phyloP scores from a whole-genome alignment of 1,139 yeast species.

The Magnusiomyces fungicola region DNA sequence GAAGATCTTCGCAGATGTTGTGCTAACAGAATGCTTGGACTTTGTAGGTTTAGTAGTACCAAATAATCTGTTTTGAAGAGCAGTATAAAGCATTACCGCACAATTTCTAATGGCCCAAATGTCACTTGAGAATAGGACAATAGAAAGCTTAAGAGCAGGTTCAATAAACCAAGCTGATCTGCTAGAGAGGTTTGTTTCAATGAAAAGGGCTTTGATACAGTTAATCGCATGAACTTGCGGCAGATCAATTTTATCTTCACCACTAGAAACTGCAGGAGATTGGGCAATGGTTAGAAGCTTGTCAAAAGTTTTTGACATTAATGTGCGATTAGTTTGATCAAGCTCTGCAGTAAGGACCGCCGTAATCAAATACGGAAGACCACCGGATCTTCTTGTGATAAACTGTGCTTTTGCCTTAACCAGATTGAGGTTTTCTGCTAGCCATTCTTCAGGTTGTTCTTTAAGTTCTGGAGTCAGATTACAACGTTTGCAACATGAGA shows the following conservation, averaged over 20 bases:
- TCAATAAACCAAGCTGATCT: conserved; percentile 49
- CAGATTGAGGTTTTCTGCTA: conserved; percentile 44
- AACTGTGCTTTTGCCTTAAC: conserved; percentile 54
- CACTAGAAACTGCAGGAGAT: conserved; percentile 38
- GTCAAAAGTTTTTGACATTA: conserved; percentile 45
- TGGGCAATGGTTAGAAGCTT: conserved; percentile 47
- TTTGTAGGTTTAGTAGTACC: conserved; percentile 45
- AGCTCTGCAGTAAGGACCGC: conserved; percentile 55
- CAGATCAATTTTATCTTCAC: conserved; percentile 53
- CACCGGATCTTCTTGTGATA: conserved; percentile 87
- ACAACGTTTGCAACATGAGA: conserved; percentile 53
- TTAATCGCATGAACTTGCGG: conserved; percentile 95
- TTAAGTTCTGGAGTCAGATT: conserved; percentile 30
- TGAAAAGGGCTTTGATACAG: conserved; percentile 65
- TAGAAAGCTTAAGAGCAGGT: conserved; percentile 51
- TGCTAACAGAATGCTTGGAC: conserved; percentile 29
- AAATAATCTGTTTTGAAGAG: conserved; percentile 71
- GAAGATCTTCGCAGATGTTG: conserved; percentile 55
- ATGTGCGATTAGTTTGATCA: conserved; percentile 26
- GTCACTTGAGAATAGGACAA: conserved; percentile 53
- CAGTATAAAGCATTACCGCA: conserved; percentile 85
- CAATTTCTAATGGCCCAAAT: conserved; percentile 88
- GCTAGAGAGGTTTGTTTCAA: conserved; percentile 56
- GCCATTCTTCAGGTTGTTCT: conserved; percentile 46
- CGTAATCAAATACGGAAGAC: conserved; percentile 71